These are phyloP conservation scores for Penicillium sp. DNA, from an alignment of 2,329 filamentous ascomycete genomes.

Conservation along the genomic window DNA sequence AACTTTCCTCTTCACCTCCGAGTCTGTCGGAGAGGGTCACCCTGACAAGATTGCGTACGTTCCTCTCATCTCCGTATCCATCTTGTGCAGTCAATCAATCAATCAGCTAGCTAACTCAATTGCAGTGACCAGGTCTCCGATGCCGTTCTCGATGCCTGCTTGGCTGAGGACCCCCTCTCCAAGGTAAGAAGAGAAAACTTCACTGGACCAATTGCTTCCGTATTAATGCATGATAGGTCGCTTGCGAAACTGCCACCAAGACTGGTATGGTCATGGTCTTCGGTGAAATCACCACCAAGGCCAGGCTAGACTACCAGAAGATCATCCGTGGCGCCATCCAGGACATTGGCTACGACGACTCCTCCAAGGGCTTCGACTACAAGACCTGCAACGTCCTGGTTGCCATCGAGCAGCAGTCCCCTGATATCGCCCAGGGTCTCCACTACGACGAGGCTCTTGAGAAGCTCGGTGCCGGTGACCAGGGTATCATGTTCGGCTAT, in stretches of 20 bases:
- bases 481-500: constrained; percentile 99
- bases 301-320: constrained; percentile 95
- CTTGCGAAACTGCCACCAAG: constrained; percentile 99
- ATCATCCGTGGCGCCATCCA: constrained; percentile 91
- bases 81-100: not conserved
- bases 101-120: constrained; percentile 1
- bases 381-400: constrained; percentile 99
- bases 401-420: constrained; percentile 98
- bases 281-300: constrained; percentile 97
- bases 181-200: constrained; percentile 57
- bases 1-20: constrained; percentile 85
- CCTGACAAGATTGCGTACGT: constrained; percentile 88
- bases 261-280: constrained; percentile 99
- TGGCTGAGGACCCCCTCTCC: constrained; percentile 90
- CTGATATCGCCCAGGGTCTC: constrained; percentile 97
- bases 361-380: constrained; percentile 98
- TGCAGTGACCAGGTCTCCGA: constrained; percentile 89
- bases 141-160: constrained; percentile 96
- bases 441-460: constrained; percentile 97
- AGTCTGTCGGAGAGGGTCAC: constrained; percentile 86
- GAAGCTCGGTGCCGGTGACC: constrained; percentile 97
- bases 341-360: constrained; percentile 98
- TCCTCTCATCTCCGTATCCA: constrained; percentile 17
- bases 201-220: not conserved
- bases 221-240: constrained; percentile 50